These are phyloP conservation scores for Phytophthora europaea DNA, from an alignment of 352 stramenopile species.

Conservation along the genomic window DNA sequence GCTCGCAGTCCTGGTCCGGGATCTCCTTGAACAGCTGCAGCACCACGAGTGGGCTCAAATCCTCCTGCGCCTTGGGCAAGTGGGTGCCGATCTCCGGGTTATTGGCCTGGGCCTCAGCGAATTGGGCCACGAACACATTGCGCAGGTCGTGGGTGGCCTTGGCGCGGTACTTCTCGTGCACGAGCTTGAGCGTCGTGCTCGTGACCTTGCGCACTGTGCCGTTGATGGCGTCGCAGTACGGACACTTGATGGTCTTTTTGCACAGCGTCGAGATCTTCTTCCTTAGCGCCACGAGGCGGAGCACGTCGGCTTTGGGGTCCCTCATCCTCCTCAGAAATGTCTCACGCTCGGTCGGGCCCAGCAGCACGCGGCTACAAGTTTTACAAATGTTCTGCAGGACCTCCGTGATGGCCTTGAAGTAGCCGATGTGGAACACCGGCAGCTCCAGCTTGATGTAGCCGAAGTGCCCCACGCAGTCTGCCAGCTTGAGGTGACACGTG, in stretches of 20 bases:
- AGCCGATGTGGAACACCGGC: slow-evolving; percentile 99
- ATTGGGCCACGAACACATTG: slow-evolving; percentile 89
- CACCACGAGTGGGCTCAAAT: slow-evolving; percentile 93
- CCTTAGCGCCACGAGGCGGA: slow-evolving; percentile 80
- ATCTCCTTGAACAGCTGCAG: slow-evolving; percentile 97
- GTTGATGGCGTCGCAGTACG: slow-evolving; percentile 96
- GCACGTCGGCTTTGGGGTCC: slow-evolving; percentile 80
- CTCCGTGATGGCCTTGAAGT: slow-evolving; percentile 98
- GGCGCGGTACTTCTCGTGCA: slow-evolving; percentile 98
- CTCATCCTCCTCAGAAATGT: slow-evolving; percentile 91
- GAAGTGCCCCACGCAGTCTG: slow-evolving; percentile 99
- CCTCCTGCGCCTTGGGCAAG: slow-evolving; percentile 91
- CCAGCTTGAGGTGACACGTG: slow-evolving; percentile 92
- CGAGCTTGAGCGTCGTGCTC: slow-evolving; percentile 97
- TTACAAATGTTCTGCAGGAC: slow-evolving; percentile 99
- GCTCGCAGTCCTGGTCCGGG: slow-evolving; percentile 97
- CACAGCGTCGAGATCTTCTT: slow-evolving; percentile 98
- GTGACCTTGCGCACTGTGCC: slow-evolving; percentile 98
- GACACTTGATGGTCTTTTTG: slow-evolving; percentile 97
- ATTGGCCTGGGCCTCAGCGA: slow-evolving; percentile 74
- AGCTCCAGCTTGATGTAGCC: slow-evolving; percentile 98
- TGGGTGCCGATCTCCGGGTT: slow-evolving; percentile 90
- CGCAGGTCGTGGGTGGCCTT: slow-evolving; percentile 87
- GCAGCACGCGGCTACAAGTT: slow-evolving; percentile 95
- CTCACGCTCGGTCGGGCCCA: slow-evolving; percentile 92